phyloP scores from a whole-genome alignment of 345 rosid genomes.

The Eucalyptus cloeziana region DNA sequence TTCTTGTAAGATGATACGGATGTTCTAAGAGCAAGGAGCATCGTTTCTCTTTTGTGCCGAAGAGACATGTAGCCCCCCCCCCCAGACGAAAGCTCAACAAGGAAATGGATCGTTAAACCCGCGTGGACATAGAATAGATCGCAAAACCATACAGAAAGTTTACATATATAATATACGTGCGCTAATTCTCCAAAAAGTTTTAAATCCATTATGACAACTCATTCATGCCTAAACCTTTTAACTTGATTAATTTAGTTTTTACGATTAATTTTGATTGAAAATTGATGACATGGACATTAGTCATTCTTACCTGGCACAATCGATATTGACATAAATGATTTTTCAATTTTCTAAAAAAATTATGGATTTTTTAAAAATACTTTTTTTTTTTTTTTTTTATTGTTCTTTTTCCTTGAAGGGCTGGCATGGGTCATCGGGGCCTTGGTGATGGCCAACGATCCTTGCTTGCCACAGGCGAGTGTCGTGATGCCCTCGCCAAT shows the following conservation, averaged over 20 bases:
- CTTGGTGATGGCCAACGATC: background rate
- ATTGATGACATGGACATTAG: accelerated
- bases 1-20: background rate
- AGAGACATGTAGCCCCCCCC: background rate
- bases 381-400: too few species aligned
- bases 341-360: background rate
- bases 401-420: background rate
- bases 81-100: background rate
- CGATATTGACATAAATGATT: accelerated
- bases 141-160: background rate
- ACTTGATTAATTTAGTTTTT: too few species aligned
- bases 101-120: background rate
- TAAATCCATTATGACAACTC: accelerated
- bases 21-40: background rate
- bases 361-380: too few species aligned
- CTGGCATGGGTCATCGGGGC: accelerated
- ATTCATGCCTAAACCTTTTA: too few species aligned
- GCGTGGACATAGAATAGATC: background rate
- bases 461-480: background rate
- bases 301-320: accelerated
- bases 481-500: background rate
- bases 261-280: accelerated
- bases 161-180: background rate
- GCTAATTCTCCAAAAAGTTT: background rate
- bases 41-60: background rate